phyloP scores from a whole-genome alignment of 345 rosid genomes.

The Aethionema arabicum region DNA sequence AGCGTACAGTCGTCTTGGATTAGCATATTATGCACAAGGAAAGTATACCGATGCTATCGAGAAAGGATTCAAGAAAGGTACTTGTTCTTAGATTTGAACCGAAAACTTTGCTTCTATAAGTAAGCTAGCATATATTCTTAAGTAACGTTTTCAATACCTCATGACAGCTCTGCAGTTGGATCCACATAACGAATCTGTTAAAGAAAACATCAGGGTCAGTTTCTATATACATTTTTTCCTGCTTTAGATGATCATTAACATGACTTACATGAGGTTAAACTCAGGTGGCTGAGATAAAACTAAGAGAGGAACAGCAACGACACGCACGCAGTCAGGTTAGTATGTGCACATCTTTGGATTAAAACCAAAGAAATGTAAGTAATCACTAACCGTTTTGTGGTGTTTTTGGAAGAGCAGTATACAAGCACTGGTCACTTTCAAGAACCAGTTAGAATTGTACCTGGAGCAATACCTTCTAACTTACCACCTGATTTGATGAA shows the following conservation, averaged over 20 bases:
- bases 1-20: constrained; percentile 91
- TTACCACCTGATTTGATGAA: constrained; percentile 33
- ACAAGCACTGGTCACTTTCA: constrained; percentile 17
- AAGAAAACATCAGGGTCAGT: constrained; percentile 75
- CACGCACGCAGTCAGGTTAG: constrained; percentile 55
- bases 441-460: constrained; percentile 23
- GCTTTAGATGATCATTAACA: not conserved
- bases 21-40: constrained; percentile 79
- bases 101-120: constrained; percentile 5
- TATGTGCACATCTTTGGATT: not conserved
- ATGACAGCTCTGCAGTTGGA: constrained; percentile 76
- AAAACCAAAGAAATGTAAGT: constrained; percentile 1
- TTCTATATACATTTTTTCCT: constrained; percentile 6
- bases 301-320: constrained; percentile 55
- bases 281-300: constrained; percentile 69
- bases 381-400: constrained; percentile 14
- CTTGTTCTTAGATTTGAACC: not conserved
- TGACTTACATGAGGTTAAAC: constrained; percentile 8
- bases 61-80: constrained; percentile 81
- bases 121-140: constrained; percentile 16
- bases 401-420: constrained; percentile 30
- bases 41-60: constrained; percentile 72
- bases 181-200: constrained; percentile 67
- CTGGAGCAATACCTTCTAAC: constrained; percentile 28
- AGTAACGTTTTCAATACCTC: constrained; percentile 18